Evolutionary conservation across 2,329 filamentous ascomycete genomes (phyloP).

Genomic region (Cercospora sojina): DNA sequence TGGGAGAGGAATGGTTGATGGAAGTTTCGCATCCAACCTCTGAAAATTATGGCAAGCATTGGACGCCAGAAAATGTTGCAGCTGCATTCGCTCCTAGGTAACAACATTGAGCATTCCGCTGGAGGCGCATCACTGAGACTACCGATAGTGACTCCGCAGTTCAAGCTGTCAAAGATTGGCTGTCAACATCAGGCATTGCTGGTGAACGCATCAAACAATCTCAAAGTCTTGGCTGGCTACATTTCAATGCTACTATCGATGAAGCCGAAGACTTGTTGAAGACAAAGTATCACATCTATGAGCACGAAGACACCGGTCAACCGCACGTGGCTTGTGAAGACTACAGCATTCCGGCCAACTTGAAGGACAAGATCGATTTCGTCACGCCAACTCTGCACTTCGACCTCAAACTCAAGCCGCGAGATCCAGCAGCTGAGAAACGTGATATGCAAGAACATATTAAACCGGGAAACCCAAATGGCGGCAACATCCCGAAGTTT

Average conservation of each 20-base stretch:
- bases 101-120: neutral
- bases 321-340: constrained; percentile 42
- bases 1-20: constrained; percentile 32
- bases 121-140: constrained; percentile 29
- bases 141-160: constrained; percentile 41
- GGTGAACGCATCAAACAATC: constrained; percentile 39
- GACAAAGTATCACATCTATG: constrained; percentile 58
- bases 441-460: constrained; percentile 17
- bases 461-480: constrained; percentile 12
- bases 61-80: constrained; percentile 37
- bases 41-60: constrained; percentile 46
- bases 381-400: constrained; percentile 58
- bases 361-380: constrained; percentile 56
- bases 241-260: constrained; percentile 44
- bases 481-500: constrained; percentile 21
- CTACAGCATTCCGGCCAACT: constrained; percentile 51
- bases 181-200: constrained; percentile 38
- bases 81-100: constrained; percentile 32
- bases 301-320: constrained; percentile 54
- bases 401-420: constrained; percentile 20
- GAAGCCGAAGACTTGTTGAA: constrained; percentile 44
- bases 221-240: constrained; percentile 42
- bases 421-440: constrained; percentile 21
- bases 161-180: constrained; percentile 43
- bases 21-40: constrained; percentile 41